Base-by-base conservation (phyloP, 805 yeast genomes). In the Lipomyces japonicus region DNA sequence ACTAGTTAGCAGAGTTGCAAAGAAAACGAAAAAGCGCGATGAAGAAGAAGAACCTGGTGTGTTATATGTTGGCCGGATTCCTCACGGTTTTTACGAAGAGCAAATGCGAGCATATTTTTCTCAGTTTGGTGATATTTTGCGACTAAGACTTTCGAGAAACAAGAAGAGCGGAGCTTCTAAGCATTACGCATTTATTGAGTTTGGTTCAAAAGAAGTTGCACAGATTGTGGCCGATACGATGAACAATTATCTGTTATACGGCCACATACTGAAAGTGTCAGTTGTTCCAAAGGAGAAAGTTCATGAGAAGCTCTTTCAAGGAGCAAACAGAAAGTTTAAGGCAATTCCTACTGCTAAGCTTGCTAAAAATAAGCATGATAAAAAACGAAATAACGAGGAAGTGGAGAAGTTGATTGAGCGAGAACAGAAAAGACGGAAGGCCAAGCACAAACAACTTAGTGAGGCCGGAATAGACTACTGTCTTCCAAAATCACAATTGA, bases 141-240 rank as follows among this genome's bases (percentile, higher is more conserved):
- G 87, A 60, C 75, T 89, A 48, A 81, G 90, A 60, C 70, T 93
- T 46, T 86, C 96, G 39, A 80, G 97, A 65, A 91, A 86, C 72
- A 89, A 85, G 68, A 84, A 83, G 64, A 83, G 95, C 4, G 97
- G 97, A 40, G 80, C 82, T 48, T 82, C 95, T 14, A 90, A 88
- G 71, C 97, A 89, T 67, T 91, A 81, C 68, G 97, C 89, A 4
- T 91, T 87, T 68, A 72, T 93, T 40, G 96, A 93, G 69, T 93
- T 91, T 64, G 78, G 76, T 37, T 75, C 80, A 47, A 65, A 67
- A 34, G 86, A 82, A 42, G 95, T 85, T 48, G 97, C 97, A 39
- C 77, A 80, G 60, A 75, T 89, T 54, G 98, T 96, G 2, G 86
- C 85, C 54, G 97, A 93, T 59, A 82, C 97, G 40, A 93, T 93